Evolutionary conservation across 2,329 filamentous ascomycete genomes (phyloP).

Genomic region (Colletotrichum graminicola): DNA sequence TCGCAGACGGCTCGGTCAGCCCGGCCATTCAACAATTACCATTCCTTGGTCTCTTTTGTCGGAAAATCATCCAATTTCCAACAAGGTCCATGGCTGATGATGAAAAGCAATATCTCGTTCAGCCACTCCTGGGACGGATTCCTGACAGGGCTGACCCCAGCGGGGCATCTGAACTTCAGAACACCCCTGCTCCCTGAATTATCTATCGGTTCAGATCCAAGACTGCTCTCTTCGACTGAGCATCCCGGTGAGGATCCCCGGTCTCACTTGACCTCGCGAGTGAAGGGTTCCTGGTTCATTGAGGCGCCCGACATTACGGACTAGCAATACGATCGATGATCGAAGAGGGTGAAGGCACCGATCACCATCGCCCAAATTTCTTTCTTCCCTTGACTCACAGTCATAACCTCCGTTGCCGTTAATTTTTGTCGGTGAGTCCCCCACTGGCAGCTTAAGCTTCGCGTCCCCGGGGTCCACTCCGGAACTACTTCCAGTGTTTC

Average conservation of each 20-base stretch:
- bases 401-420: slow-evolving; percentile 8
- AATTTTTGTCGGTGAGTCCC: slow-evolving; percentile 38
- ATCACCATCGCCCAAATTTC: slow-evolving; percentile 15
- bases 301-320: slow-evolving; percentile 17
- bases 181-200: slow-evolving; percentile 38
- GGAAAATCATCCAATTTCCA: slow-evolving; percentile 29
- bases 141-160: slow-evolving; percentile 42
- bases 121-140: slow-evolving; percentile 27
- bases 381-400: slow-evolving; percentile 28
- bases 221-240: slow-evolving; percentile 35
- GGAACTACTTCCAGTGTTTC: slow-evolving; percentile 29
- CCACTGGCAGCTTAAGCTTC: slow-evolving; percentile 35
- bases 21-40: slow-evolving; percentile 6
- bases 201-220: slow-evolving; percentile 28
- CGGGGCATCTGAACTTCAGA: slow-evolving; percentile 36
- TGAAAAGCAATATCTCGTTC: slow-evolving; percentile 30
- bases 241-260: slow-evolving; percentile 43
- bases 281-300: slow-evolving; percentile 37
- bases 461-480: slow-evolving; percentile 38
- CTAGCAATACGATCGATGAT: slow-evolving; percentile 25
- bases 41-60: slow-evolving; percentile 4
- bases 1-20: slow-evolving; percentile 11
- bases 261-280: slow-evolving; percentile 33
- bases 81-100: slow-evolving; percentile 40
- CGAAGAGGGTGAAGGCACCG: slow-evolving; percentile 15